phyloP scores from a whole-genome alignment of 805 yeast species.

The Saccharomycopsis synnaedendra region DNA sequence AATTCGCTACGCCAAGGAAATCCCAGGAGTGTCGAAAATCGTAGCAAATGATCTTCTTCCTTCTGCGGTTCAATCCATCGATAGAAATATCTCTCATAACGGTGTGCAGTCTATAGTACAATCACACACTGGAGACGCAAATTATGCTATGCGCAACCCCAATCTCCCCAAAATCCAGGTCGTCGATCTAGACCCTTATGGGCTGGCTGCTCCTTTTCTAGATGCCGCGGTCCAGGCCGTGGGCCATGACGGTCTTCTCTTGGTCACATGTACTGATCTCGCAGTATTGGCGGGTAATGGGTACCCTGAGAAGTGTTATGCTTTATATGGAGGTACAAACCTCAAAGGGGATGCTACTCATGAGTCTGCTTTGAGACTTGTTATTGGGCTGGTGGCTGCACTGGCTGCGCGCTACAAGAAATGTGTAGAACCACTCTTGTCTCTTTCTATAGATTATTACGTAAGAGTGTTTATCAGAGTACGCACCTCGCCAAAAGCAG shows the following conservation, averaged over 20 bases:
- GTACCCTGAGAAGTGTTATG: constrained; percentile 94
- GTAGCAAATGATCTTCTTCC: constrained; percentile 85
- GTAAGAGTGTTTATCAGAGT: constrained; percentile 79
- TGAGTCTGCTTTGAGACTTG: constrained; percentile 84
- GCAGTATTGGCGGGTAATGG: constrained; percentile 94
- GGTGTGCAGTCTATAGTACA: constrained; percentile 42
- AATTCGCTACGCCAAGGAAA: constrained; percentile 84
- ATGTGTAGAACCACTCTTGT: constrained; percentile 74
- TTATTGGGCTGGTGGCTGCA: constrained; percentile 60
- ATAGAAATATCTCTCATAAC: constrained; percentile 60
- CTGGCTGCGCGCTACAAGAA: constrained; percentile 88
- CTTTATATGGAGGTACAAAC: constrained; percentile 88
- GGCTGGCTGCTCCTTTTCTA: constrained; percentile 91
- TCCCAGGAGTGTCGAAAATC: constrained; percentile 60
- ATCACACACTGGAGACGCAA: constrained; percentile 86
- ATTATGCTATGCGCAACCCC: constrained; percentile 54
- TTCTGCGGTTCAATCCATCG: constrained; percentile 76
- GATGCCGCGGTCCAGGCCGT: constrained; percentile 83
- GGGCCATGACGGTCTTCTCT: constrained; percentile 72
- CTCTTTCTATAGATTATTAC: constrained; percentile 85
- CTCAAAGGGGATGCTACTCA: constrained; percentile 72
- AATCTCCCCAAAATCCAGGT: constrained; percentile 54
- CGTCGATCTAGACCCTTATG: constrained; percentile 94
- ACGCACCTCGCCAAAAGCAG: constrained; percentile 65
- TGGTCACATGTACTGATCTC: constrained; percentile 93